These are phyloP conservation scores for Chaetomium tenue DNA, from an alignment of 495 filamentous ascomycete species.

Conservation along the genomic window DNA sequence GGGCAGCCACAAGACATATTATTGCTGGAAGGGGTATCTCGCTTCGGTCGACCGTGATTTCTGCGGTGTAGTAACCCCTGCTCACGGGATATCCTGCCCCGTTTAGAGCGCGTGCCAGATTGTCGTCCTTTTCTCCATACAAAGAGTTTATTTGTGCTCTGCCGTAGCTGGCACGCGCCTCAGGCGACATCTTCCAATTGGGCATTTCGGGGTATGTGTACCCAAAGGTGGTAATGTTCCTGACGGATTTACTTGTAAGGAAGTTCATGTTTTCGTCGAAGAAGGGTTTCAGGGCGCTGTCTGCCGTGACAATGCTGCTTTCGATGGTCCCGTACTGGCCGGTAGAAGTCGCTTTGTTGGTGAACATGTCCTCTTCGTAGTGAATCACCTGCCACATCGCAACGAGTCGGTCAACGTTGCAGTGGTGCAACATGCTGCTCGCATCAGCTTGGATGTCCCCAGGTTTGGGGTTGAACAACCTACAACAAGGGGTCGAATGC, in stretches of 20 bases:
- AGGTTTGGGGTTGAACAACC: constrained; percentile 9
- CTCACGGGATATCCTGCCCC: not conserved
- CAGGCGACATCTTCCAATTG: constrained; percentile 25
- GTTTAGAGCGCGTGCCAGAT: not conserved
- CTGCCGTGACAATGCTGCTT: constrained; percentile 36
- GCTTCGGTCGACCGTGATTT: constrained; percentile 35
- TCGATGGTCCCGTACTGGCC: constrained; percentile 38
- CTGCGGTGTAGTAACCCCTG: constrained; percentile 35
- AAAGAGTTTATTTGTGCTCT: constrained; percentile 35
- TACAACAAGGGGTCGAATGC: constrained; percentile 44
- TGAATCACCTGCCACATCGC: constrained; percentile 46
- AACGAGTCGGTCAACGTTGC: constrained; percentile 50
- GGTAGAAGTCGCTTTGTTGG: constrained; percentile 18
- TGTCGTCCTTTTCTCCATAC: constrained; percentile 28
- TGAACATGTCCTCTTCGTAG: constrained; percentile 33
- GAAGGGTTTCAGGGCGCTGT: constrained; percentile 49
- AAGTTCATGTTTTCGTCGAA: constrained; percentile 36
- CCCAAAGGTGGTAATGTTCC: constrained; percentile 37
- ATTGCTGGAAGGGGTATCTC: constrained; percentile 35
- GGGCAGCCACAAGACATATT: constrained; percentile 34
- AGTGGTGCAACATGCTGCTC: constrained; percentile 43
- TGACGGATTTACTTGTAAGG: constrained; percentile 42
- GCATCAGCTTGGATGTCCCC: not conserved
- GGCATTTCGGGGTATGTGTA: constrained; percentile 50
- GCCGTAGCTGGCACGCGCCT: constrained; percentile 27